Evolutionary conservation across 2,329 filamentous ascomycete genomes (phyloP), one percentile per base, ranked within the genome.

Genomic region (Mollisia scopiformis): DNA sequence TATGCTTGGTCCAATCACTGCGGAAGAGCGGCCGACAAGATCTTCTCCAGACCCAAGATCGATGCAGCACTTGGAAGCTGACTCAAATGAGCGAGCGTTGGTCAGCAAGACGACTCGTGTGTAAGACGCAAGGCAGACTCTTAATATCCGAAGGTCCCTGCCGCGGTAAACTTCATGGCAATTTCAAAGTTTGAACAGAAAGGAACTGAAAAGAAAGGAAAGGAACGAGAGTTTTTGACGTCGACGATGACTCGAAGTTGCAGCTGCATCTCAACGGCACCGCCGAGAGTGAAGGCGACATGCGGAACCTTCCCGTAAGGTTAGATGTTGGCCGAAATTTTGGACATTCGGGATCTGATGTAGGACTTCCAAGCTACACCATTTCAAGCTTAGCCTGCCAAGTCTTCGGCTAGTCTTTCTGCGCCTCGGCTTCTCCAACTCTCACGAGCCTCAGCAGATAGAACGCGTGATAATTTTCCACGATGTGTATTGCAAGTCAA

Each of bases 401-500:
- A 46, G 41, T 2, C 41, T 35, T 35, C 31, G 31, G 31, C 16
- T 35, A 6, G 21, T 31, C 25, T 10, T 13, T 11, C 21, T 11
- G 16, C 27, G 33, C 49, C 49, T 51, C 49, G 49, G 49, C 49
- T 51, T 35, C 19, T 51, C 49, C 39, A 21, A 43, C 21, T 25
- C 27, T 31, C 49, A 51, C 27, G 28, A 51, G 49, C 27, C 28
- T 51, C 27, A 23, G 33, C 30, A 51, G 14, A 23, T 23, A n/a
- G 23, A 25, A 47, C 43, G 25, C 43, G 25, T 47, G 43, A 47
- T 27, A 23, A n/a, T 47, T 28, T 25, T 25, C 19, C 16, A 23
- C 46, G 30, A 28, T 28, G 49, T n/a, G 30, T 33, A 23, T 58
- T 51, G 6, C 79, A 53, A 76, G 79, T 50, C 80, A 73, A 82